phyloP scores from a whole-genome alignment of 1,139 yeast genomes.

The Williopsis jadinii region DNA sequence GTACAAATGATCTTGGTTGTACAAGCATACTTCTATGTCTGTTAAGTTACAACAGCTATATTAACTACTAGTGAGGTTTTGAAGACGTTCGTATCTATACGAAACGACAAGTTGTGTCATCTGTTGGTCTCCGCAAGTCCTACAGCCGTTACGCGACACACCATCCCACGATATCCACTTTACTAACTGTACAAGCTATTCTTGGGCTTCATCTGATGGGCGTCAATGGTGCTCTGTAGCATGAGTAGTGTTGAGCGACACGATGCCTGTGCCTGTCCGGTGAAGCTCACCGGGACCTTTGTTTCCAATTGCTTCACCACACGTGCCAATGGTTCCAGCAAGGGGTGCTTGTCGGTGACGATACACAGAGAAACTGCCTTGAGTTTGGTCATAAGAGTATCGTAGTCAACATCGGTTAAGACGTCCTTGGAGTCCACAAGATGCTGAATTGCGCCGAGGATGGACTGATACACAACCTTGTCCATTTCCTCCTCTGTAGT shows the following conservation, averaged over 20 bases:
- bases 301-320: slow-evolving; percentile 1
- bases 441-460: too few species aligned
- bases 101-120: too few species aligned
- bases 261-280: slow-evolving; percentile 4
- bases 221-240: not conserved
- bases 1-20: slow-evolving; percentile 6
- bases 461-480: slow-evolving; percentile 2
- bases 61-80: too few species aligned
- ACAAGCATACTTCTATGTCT: slow-evolving; percentile 2
- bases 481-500: not conserved
- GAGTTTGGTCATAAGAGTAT: slow-evolving; percentile 5
- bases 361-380: slow-evolving; percentile 3
- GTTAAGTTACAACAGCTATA: too few species aligned
- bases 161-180: too few species aligned
- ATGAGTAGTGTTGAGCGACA: slow-evolving; percentile 4
- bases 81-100: too few species aligned
- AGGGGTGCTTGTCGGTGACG: slow-evolving; percentile 1
- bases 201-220: too few species aligned
- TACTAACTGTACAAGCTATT: too few species aligned
- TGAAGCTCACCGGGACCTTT: slow-evolving; percentile 5
- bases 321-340: not conserved
- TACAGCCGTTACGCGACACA: too few species aligned
- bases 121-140: too few species aligned
- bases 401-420: slow-evolving; percentile 1
- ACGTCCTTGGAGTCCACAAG: too few species aligned